These are phyloP conservation scores for Aspergillus sclerotiicarbonarius DNA, from an alignment of 495 filamentous ascomycete species.

Conservation along the genomic window DNA sequence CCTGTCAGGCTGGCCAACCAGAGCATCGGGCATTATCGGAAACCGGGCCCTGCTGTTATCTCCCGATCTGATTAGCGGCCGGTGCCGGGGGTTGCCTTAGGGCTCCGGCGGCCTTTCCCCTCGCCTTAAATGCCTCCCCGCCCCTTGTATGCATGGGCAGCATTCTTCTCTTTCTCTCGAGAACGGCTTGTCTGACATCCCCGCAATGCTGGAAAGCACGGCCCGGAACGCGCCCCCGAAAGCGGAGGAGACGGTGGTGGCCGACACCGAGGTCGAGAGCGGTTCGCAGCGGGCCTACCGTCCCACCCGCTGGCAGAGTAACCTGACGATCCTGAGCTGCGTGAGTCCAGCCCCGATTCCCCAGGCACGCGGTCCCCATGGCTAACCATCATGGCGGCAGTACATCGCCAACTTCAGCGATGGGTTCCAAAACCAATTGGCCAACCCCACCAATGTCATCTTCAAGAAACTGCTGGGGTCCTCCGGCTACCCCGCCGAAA, in stretches of 20 bases:
- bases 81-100: too few species aligned
- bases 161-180: too few species aligned
- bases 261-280: constrained; percentile 8
- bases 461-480: constrained; percentile 32
- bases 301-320: constrained; percentile 15
- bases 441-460: constrained; percentile 39
- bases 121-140: too few species aligned
- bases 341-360: not conserved
- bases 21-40: too few species aligned
- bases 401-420: constrained; percentile 41
- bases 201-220: too few species aligned
- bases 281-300: constrained; percentile 8
- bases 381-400: constrained; percentile 22
- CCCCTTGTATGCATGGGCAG: too few species aligned
- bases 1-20: too few species aligned
- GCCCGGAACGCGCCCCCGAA: constrained; percentile 15
- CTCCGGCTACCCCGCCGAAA: constrained; percentile 27
- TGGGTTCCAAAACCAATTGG: constrained; percentile 33
- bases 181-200: too few species aligned
- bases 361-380: not conserved
- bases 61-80: too few species aligned
- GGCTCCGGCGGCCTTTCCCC: too few species aligned
- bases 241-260: constrained; percentile 25
- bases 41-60: too few species aligned
- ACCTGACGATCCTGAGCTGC: constrained; percentile 14